Conservation (phyloP, 257 asterid species). For the Solanum paucissectum region DNA sequence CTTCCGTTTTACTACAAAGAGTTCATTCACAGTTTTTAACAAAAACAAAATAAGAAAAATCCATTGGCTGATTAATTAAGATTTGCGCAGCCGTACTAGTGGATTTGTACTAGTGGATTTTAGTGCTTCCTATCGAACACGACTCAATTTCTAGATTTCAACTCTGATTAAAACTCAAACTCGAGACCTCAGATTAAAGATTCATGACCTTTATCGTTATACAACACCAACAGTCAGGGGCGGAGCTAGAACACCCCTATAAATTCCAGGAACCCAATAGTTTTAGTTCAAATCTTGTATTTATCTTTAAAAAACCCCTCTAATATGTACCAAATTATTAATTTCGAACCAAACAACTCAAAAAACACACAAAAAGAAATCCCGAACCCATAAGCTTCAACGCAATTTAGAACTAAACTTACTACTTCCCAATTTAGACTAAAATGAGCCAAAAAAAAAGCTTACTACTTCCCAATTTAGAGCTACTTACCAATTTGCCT, state of each 20-base stretch:
- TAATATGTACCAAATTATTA: not conserved
- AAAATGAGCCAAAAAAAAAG: not conserved
- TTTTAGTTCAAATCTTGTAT: not conserved
- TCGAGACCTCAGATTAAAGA: not conserved
- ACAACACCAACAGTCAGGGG: not conserved
- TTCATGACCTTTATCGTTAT: not conserved
- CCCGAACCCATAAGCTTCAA: not conserved
- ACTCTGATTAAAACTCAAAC: not conserved
- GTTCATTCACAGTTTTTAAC: not conserved
- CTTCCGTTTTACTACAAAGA: fast-evolving
- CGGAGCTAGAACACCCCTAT: not conserved
- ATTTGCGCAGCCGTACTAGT: not conserved
- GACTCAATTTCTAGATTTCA: not conserved
- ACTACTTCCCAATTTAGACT: not conserved
- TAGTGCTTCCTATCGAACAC: not conserved
- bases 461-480: not conserved
- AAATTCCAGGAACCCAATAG: not conserved
- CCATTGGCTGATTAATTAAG: not conserved
- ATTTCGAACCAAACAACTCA: not conserved
- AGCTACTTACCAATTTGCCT: constrained; percentile 21
- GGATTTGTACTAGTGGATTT: not conserved
- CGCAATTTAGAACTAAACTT: not conserved
- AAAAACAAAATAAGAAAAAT: too few species aligned
- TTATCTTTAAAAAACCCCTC: too few species aligned
- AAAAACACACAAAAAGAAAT: not conserved